Conservation (phyloP, 2,329 filamentous ascomycete species). For the Pestalotiopsis sp. region DNA sequence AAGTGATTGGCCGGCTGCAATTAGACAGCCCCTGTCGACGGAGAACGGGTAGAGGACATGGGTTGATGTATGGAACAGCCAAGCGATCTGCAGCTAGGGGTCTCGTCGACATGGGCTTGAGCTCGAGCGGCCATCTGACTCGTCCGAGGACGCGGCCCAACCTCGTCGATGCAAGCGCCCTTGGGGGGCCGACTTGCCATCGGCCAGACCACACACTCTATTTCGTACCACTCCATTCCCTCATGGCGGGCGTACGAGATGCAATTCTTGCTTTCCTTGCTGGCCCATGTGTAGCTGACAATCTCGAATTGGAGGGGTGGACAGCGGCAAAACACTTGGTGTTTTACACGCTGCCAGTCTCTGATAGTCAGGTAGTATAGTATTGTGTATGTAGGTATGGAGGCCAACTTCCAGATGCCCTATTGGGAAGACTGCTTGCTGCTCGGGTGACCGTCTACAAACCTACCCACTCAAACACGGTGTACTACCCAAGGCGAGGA, state of each 20-base stretch:
- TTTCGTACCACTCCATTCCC: conserved; percentile 15
- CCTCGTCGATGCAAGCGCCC: conserved; percentile 27
- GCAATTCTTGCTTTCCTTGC: not conserved
- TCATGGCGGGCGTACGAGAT: not conserved
- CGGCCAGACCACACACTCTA: conserved; percentile 19
- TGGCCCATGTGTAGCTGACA: conserved; percentile 16
- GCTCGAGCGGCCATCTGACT: conserved; percentile 17
- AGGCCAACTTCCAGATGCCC: not conserved
- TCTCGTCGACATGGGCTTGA: conserved; percentile 20
- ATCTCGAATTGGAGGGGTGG: conserved; percentile 14
- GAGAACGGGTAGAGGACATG: conserved; percentile 18
- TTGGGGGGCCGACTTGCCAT: conserved; percentile 22
- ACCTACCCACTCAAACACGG: not conserved
- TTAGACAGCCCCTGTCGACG: conserved; percentile 9
- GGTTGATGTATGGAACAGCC: conserved; percentile 23
- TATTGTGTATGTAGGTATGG: not conserved
- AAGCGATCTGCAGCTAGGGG: conserved; percentile 32
- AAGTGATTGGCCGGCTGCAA: conserved; percentile 7
- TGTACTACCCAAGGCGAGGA: not conserved
- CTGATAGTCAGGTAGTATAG: not conserved
- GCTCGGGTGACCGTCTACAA: not conserved
- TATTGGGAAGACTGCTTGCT: not conserved
- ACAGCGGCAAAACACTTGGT: conserved; percentile 26
- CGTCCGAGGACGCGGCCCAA: conserved; percentile 12
- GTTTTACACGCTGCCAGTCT: conserved; percentile 17